Base-by-base conservation (phyloP, 257 asterid genomes). In the Prunella vulgaris region DNA sequence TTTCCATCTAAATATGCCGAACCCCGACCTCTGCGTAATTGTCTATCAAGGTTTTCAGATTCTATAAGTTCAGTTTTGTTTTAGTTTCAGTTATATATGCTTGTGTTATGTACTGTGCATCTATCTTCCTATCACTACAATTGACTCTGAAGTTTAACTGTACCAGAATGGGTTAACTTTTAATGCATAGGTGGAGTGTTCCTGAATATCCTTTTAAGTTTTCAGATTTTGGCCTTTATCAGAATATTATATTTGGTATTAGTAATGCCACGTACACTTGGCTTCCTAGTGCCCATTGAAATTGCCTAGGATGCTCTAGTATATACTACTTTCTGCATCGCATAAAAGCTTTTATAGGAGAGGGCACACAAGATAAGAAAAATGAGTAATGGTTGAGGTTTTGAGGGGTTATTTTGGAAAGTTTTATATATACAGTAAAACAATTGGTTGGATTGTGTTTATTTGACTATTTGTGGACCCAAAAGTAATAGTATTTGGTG, bases 11-110 rank as follows among this genome's bases (percentile, higher is more conserved):
- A 54, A 20, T 57, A 58, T 76, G 30, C 74, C 13, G 60, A 8
- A 35, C 80, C 38, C 71, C 79, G 48, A 15, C 35, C 63, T 69
- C 52, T 18, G 64, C 61, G 46, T 73, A 71, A 60, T 70, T 76
- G 33, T 72, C 46, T 70, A n/a, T 57, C 75, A 49, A 84, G 90
- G 90, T 89, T 33, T 57, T 71, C 49, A 72, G 10, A 61, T 69
- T 66, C 67, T 53, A 15, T 46, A n/a, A 42, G 9, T 52, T 52
- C 20, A 52, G 62, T 28, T 18, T 10, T 49, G 51, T 6, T 75
- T 66, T 64, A 22, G 17, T n/a, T 70, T 40, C 33, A 42, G 46
- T 61, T 54, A 53, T 44, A 56, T 32, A 46, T 76, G 46, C 37
- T 59, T 60, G 62, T 54, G 27, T 33, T 22, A 14, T 33, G 57